A percentile compares a stretch with the other conserved stretches of the same genome.
Conservation (phyloP, 2,329 filamentous ascomycete species). For the Pestalotiopsis sp. region DNA sequence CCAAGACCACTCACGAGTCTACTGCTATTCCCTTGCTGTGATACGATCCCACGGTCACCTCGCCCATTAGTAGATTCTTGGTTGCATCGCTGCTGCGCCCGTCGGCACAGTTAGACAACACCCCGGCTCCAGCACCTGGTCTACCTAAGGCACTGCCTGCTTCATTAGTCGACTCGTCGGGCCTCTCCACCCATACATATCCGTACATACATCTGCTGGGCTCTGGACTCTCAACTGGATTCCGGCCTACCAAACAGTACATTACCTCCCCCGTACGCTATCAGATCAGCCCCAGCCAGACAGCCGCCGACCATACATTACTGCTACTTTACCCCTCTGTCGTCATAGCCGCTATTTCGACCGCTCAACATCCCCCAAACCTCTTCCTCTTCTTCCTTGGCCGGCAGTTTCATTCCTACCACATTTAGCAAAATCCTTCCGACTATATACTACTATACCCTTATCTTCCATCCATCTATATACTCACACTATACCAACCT, state of each 20-base stretch:
- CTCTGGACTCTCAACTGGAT: too few relatives aligned
- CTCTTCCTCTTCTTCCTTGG: not conserved
- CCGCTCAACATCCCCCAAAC: constrained; percentile 3
- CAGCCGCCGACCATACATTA: not conserved
- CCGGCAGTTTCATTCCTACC: constrained; percentile 2
- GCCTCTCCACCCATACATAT: not conserved
- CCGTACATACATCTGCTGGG: too few relatives aligned
- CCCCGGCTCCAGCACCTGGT: not conserved
- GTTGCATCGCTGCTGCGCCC: not conserved
- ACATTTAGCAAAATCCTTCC: not conserved
- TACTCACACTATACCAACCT: not conserved
- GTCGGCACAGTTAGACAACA: not conserved
- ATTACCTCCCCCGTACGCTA: not conserved
- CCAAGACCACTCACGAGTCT: constrained; percentile 6
- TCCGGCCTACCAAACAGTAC: too few relatives aligned
- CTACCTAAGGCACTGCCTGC: not conserved
- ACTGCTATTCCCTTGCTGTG: not conserved
- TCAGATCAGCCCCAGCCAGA: not conserved
- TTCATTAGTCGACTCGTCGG: not conserved
- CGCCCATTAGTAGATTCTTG: not conserved
- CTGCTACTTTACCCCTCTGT: constrained; percentile 15
- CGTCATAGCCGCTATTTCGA: constrained; percentile 18
- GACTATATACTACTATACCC: constrained; percentile 2
- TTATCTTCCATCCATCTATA: not conserved
- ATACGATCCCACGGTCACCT: not conserved